A percentile compares a stretch with the other conserved stretches of the same genome.
phyloP scores from a whole-genome alignment of 106 monocot species.

The Acanthochlamys bracteata region DNA sequence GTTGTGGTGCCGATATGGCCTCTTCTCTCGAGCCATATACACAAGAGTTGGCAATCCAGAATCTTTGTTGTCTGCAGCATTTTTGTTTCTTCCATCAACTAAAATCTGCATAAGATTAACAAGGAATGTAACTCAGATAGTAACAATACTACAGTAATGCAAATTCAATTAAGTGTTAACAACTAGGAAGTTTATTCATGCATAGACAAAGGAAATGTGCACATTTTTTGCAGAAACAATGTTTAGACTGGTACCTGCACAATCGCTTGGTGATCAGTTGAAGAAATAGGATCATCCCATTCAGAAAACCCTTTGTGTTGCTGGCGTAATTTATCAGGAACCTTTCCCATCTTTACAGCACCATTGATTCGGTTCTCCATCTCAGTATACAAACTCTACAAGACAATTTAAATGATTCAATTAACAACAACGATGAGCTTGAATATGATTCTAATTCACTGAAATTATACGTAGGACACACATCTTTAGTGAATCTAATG shows the following conservation, averaged over 20 bases:
- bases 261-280: conserved; percentile 28
- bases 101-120: conserved; percentile 21
- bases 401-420: too few species aligned
- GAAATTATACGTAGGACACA: too few species aligned
- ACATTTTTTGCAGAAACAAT: too few species aligned
- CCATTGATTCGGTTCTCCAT: conserved; percentile 17
- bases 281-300: conserved; percentile 11
- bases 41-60: conserved; percentile 35
- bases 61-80: conserved; percentile 17
- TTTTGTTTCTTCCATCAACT: conserved; percentile 24
- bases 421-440: too few species aligned
- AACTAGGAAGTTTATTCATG: too few species aligned
- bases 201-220: not conserved
- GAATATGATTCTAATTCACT: too few species aligned
- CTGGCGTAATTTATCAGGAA: conserved; percentile 5
- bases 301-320: conserved; percentile 31
- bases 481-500: too few species aligned
- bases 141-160: too few species aligned
- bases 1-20: conserved; percentile 46
- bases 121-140: too few species aligned
- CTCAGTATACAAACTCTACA: conserved; percentile 25
- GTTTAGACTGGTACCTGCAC: conserved; percentile 14
- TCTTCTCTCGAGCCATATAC: conserved; percentile 67
- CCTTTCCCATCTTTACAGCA: not conserved
- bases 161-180: too few species aligned